Conservation (phyloP, 495 filamentous ascomycete genomes). For the Hypoxylon crocopeplum region DNA sequence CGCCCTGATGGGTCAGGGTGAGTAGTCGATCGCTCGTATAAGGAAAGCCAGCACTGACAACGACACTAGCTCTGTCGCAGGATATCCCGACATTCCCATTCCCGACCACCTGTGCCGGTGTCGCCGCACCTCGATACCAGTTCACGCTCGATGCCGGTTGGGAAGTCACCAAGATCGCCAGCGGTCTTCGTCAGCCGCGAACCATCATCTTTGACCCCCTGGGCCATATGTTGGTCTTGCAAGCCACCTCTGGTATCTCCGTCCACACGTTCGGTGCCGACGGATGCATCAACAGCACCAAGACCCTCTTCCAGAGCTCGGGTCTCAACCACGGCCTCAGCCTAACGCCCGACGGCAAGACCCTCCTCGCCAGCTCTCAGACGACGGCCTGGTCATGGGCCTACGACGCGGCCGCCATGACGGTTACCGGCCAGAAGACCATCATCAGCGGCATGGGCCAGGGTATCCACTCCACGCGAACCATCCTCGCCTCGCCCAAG, state of each 20-base stretch:
- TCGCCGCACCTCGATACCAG: constrained; percentile 37
- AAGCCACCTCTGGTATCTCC: constrained; percentile 59
- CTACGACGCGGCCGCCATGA: constrained; percentile 59
- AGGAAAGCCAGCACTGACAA: background rate
- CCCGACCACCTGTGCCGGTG: constrained; percentile 40
- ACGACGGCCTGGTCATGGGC: constrained; percentile 64
- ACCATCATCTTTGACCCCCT: constrained; percentile 43
- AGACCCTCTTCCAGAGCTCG: constrained; percentile 45
- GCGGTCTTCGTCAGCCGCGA: constrained; percentile 42
- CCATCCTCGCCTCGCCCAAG: constrained; percentile 57
- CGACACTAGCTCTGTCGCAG: constrained; percentile 32
- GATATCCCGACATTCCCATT: constrained; percentile 29
- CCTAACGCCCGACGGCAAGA: constrained; percentile 65
- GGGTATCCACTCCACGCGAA: constrained; percentile 66
- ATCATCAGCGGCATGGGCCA: constrained; percentile 63
- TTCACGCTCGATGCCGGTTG: constrained; percentile 41
- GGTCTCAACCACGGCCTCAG: constrained; percentile 69
- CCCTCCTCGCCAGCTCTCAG: constrained; percentile 66
- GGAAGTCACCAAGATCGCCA: constrained; percentile 45
- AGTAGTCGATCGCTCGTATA: constrained; percentile 1
- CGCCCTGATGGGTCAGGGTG: constrained; percentile 35
- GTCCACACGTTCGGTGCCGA: constrained; percentile 58
- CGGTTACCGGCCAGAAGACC: constrained; percentile 51
- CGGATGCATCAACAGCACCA: constrained; percentile 56
- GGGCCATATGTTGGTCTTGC: constrained; percentile 61